Evolutionary conservation across 163 green algal genomes (phyloP).

Genomic region (Scenedesmus sp.): DNA sequence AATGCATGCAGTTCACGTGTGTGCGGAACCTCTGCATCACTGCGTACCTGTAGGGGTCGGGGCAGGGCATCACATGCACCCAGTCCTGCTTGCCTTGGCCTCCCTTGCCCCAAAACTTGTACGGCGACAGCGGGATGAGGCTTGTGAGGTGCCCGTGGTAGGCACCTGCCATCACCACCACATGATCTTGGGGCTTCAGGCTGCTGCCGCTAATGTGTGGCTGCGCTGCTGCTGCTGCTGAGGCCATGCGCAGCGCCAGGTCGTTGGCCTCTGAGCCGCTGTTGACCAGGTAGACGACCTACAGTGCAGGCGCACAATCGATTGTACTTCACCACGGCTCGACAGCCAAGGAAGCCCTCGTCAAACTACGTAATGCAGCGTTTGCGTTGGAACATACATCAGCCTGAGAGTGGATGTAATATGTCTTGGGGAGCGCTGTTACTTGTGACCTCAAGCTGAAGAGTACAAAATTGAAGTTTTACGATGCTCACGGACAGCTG

Average conservation of each 20-base stretch:
- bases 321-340: no score
- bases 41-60: slow-evolving; percentile 81
- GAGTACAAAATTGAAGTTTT: no score
- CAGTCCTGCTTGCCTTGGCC: slow-evolving; percentile 56
- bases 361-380: no score
- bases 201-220: not conserved
- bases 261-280: slow-evolving; percentile 93
- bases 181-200: not conserved
- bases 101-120: slow-evolving; percentile 79
- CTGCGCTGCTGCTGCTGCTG: slow-evolving; percentile 39
- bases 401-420: no score
- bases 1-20: not conserved
- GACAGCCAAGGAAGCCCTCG: no score
- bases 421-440: no score
- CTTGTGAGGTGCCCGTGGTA: slow-evolving; percentile 85
- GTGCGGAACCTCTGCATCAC: not conserved
- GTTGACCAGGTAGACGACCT: slow-evolving; percentile 81
- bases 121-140: slow-evolving; percentile 62
- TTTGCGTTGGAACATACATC: no score
- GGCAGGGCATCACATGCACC: slow-evolving; percentile 78
- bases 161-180: slow-evolving; percentile 78
- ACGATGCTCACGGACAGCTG: no score
- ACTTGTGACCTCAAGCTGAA: no score
- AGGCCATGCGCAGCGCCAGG: slow-evolving; percentile 84
- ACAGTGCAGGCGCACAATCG: not conserved